These are phyloP conservation scores for Boletus rex-veris DNA, from an alignment of 768 basidiomycete species.

Conservation along the genomic window DNA sequence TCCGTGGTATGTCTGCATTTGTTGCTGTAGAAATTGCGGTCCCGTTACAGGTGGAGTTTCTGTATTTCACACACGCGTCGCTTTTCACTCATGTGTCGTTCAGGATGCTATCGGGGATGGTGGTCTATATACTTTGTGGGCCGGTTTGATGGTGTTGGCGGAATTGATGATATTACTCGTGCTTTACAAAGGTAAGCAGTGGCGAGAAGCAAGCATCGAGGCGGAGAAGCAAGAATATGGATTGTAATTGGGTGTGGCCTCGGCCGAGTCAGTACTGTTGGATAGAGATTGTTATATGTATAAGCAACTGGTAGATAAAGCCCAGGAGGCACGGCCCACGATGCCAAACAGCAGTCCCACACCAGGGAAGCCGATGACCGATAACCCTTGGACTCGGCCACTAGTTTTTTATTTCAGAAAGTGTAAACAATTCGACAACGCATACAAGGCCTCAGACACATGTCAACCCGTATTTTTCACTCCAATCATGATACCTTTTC, in stretches of 20 bases:
- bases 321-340: no score
- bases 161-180: conserved; percentile 59
- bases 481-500: conserved; percentile 70
- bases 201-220: conserved; percentile 45
- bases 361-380: no score
- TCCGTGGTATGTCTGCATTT: conserved; percentile 68
- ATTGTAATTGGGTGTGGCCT: background rate
- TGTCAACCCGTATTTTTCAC: conserved; percentile 31
- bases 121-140: conserved; percentile 71
- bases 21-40: conserved; percentile 71
- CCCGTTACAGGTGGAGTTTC: conserved; percentile 51
- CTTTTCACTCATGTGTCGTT: background rate
- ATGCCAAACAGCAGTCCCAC: no score
- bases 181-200: conserved; percentile 54
- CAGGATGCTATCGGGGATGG: conserved; percentile 77
- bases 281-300: no score
- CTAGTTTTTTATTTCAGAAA: background rate
- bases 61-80: background rate
- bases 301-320: no score
- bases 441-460: conserved; percentile 3
- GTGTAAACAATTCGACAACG: background rate
- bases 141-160: conserved; percentile 51
- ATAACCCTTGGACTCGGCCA: background rate
- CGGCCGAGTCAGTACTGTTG: no score
- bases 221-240: conserved; percentile 31